Evolutionary conservation across 352 stramenopile species (phyloP), one percentile per base, ranked within the genome.

Genomic region (Phytophthora constricta): DNA sequence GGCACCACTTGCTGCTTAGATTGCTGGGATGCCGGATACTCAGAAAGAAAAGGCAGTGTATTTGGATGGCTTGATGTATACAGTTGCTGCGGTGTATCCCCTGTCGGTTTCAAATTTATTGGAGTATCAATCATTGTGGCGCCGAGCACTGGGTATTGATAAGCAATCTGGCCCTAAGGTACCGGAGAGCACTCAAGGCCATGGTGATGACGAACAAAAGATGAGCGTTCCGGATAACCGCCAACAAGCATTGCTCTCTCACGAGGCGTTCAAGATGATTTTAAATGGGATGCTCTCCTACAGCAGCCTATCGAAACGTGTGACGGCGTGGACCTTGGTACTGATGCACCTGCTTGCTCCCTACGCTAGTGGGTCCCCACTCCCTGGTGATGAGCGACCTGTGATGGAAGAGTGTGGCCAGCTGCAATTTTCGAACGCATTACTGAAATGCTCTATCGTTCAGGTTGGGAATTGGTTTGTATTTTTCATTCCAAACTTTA

Each of bases 241-340:
- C 17, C 10, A 46, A 1, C n/a, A 53, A 47, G 8, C 41, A 25
- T 34, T 51, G 8, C 25, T 91, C 26, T 76, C 73, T 5, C 64
- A 70, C 5, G 47, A 62, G 3, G 79, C 70, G 2, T 81, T 90
- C 31, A 56, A 70, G 23, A 50, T 80, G 43, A 76, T 91, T 22
- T 49, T 83, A 14, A 72, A 73, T 34, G 61, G 74, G 11, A 70
- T 91, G 28, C 60, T 90, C 4, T 76, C 74, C 9, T 72, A 84
- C 62, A 76, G 68, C 43, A 88, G 77, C 56, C 60, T 88, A 2
- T 87, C 84, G 2, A 73, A 74, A 27, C 79, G 80, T 2, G 70
- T 90, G 20, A 85, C 85, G 34, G 78, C 87, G 20, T 89, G 82
- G 81, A 81, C 76, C n/a, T 76, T 90, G 62, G 64, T 92, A 8